Conservation (phyloP, 2,329 filamentous ascomycete genomes). For the Dactylellina sp. region DNA sequence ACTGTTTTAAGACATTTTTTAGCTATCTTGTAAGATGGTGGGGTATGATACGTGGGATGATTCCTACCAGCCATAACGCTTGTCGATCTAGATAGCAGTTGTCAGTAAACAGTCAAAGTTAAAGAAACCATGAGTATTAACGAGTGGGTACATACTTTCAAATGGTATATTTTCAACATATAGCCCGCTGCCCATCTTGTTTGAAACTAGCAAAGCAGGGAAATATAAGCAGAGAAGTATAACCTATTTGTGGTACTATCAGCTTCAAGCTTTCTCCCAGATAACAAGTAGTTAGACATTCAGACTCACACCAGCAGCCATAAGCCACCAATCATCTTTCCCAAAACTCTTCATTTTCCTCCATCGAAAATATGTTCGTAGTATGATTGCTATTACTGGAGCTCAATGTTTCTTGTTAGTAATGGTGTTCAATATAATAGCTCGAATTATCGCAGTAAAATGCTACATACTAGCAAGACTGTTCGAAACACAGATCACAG, state of each 20-base stretch:
- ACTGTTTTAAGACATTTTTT: slow-evolving; percentile 33
- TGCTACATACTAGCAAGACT: slow-evolving; percentile 59
- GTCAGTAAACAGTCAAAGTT: too few relatives aligned
- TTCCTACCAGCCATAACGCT: slow-evolving; percentile 48
- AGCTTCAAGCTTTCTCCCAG: background rate
- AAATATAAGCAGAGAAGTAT: slow-evolving; percentile 50
- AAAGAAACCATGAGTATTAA: background rate
- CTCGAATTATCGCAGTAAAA: too few relatives aligned
- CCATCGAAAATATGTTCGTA: slow-evolving; percentile 60
- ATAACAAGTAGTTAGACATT: background rate
- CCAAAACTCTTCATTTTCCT: slow-evolving; percentile 59
- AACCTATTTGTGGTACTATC: slow-evolving; percentile 19
- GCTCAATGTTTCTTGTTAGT: background rate
- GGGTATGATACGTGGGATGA: background rate
- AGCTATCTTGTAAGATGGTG: background rate
- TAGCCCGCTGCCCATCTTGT: slow-evolving; percentile 50
- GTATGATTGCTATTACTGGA: slow-evolving; percentile 59
- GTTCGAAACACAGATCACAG: slow-evolving; percentile 59
- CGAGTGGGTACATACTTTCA: slow-evolving; percentile 26
- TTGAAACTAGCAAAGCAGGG: slow-evolving; percentile 56
- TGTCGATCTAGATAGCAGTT: slow-evolving; percentile 34
- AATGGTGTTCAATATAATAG: too few relatives aligned
- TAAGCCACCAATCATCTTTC: slow-evolving; percentile 61
- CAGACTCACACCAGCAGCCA: slow-evolving; percentile 59
- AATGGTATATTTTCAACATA: slow-evolving; percentile 56